Evolutionary conservation across 2,329 filamentous ascomycete species (phyloP), one percentile per base, ranked within the genome.

Genomic region (Chaetomium globosum): DNA sequence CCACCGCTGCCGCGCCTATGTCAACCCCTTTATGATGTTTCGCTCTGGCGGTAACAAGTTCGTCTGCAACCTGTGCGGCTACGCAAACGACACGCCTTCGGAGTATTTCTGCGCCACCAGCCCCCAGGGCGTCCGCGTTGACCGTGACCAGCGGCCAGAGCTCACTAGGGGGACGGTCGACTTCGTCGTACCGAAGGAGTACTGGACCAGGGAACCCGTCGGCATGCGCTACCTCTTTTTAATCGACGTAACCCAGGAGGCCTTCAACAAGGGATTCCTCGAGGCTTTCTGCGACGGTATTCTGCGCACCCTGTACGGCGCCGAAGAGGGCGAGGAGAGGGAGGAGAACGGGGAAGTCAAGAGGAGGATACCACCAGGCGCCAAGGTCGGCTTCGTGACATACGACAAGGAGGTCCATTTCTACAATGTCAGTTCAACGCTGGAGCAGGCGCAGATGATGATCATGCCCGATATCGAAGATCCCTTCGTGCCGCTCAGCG

Each of bases 11-110:
- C 86, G 95, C 75, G 90, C 94, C 16, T 99, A 99, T 79, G 96
- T 99, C 80, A 99, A 99, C 75, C 95, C 95, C 1, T 99, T 99
- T 76, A 98, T 99, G 95, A 91, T 93, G 75, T 99, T 99, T 83
- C 87, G 90, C 65, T 89, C 90, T 19, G 94, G 94, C 46, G 95
- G 95, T 64, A 97, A 94, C 80, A 97, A 96, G 76, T 96, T 97
- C 76, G 92, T 97, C 60, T 99, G 95, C 81, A 99, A 99, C 75
- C 91, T 99, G 79, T 99, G 95, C 80, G 95, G 91, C 26, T 96
- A 98, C 76, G 93, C 95, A 58, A 99, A 98, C 75, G 95, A 99
- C 74, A 96, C 96, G 0, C 82, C 92, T 0, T 80, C 91, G 1
- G 94, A 97, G 75, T 99, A 99, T 78, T 99, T 96, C 76, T 90